Evolutionary conservation across 805 yeast species (phyloP).

Genomic region (Peterozyma toletana): DNA sequence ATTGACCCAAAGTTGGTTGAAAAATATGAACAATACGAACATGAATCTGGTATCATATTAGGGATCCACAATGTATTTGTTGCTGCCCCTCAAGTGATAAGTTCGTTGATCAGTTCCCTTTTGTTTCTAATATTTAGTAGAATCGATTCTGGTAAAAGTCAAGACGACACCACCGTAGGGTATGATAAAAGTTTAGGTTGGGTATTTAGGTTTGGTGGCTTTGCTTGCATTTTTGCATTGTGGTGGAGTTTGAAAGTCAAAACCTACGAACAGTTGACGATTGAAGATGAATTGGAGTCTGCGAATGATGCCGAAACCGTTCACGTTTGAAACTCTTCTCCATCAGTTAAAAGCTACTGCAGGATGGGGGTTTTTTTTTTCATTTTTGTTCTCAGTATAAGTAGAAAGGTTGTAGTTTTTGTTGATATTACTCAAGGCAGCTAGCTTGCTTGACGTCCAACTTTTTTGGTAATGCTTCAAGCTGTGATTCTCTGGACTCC

Average conservation of each 20-base stretch:
- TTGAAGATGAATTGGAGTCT: constrained; percentile 23
- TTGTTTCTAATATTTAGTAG: constrained; percentile 31
- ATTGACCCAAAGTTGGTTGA: constrained; percentile 14
- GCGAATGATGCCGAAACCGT: neutral
- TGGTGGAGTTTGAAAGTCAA: constrained; percentile 33
- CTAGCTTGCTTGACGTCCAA: too few relatives aligned
- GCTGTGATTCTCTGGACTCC: too few relatives aligned
- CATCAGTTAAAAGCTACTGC: too few relatives aligned
- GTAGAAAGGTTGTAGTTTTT: too few relatives aligned
- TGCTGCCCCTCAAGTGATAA: constrained; percentile 48
- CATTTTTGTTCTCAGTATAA: too few relatives aligned
- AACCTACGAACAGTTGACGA: constrained; percentile 26
- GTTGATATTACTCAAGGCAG: too few relatives aligned
- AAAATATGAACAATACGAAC: constrained; percentile 33
- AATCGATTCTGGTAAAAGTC: constrained; percentile 9
- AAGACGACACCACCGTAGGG: constrained; percentile 11
- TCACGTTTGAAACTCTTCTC: too few relatives aligned
- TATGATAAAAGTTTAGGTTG: constrained; percentile 42
- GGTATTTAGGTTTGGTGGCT: constrained; percentile 52
- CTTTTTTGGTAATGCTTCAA: too few relatives aligned
- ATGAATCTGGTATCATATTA: constrained; percentile 48
- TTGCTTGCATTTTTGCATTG: constrained; percentile 40
- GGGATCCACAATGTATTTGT: constrained; percentile 55
- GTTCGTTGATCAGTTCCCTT: constrained; percentile 40
- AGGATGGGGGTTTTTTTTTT: too few relatives aligned